Evolutionary conservation across 1,284 basidiomycete genomes (phyloP).

Genomic region (Heterobasidion irregulare): DNA sequence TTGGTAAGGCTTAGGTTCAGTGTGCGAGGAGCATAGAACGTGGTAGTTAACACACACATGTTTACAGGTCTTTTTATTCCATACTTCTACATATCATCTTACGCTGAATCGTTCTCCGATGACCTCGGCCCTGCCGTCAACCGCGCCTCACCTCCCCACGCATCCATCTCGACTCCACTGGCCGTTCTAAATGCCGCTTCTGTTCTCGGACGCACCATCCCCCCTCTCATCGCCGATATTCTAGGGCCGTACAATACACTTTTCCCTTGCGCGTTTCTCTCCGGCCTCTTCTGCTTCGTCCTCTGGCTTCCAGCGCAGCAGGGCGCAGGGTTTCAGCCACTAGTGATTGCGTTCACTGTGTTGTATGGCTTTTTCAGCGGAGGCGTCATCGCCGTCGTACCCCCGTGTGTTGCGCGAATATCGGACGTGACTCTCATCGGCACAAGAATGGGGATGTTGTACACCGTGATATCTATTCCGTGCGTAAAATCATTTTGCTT

Average conservation of each 20-base stretch:
- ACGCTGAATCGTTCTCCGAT: conserved; percentile 28
- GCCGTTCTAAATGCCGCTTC: conserved; percentile 59
- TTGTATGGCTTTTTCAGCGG: conserved; percentile 33
- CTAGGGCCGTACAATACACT: conserved; percentile 51
- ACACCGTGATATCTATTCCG: conserved; percentile 2
- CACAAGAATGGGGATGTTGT: not conserved
- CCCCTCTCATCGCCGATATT: conserved; percentile 51
- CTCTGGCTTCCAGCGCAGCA: conserved; percentile 42
- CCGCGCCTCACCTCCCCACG: not conserved
- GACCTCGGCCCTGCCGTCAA: conserved; percentile 33
- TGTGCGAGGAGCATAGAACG: not conserved
- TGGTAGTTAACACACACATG: not conserved
- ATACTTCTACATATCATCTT: conserved; percentile 55
- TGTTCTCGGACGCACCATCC: conserved; percentile 48
- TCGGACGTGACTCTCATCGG: not conserved
- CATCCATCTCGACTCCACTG: conserved; percentile 26
- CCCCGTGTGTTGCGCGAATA: conserved; percentile 2
- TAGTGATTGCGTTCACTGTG: conserved; percentile 45
- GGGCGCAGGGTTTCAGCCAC: not conserved
- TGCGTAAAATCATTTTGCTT: not conserved
- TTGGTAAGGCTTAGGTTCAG: not conserved
- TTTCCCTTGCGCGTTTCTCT: conserved; percentile 47
- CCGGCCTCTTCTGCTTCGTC: conserved; percentile 46
- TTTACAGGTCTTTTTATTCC: conserved; percentile 50
- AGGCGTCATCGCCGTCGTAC: not conserved